Evolutionary conservation across 805 yeast species (phyloP), one percentile per base, ranked within the genome.

Genomic region (Lachancea waltii): DNA sequence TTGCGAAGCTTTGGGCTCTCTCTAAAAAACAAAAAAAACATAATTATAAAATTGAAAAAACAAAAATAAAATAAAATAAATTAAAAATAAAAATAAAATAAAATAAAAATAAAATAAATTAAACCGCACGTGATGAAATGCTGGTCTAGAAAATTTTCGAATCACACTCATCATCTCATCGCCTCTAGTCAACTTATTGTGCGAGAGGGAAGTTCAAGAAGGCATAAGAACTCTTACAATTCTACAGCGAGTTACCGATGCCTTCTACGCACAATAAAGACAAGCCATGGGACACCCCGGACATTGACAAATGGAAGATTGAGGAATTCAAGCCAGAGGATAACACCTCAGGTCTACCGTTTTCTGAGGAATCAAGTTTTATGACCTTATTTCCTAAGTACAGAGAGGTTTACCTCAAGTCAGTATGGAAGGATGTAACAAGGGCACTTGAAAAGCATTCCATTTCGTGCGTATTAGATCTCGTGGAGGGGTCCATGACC

Each of bases 251-350:
- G 22, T 8, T 13, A 23, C 26, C 13, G 7, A 23, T 90, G 98
- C 86, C 82, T 17, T 85, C 96, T 2, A 85, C 95, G 33, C 89
- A 90, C 62, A 85, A 92, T 62, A 81, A 79, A 56, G 97, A 92
- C 53, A 90, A 90, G 63, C 97, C 97, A 37, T 89, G 97, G 97
- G 97, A 89, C 58, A 89, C 95, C 8, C 85, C 83, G 15, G 96
- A 87, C 50, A 79, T 89, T 41, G 95, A 89, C 60, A 89, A 90
- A 60, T 90, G 98, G 98, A 69, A 73, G 50, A 69, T 78, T 24
- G 95, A 85, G 24, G 94, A 86, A 41, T 92, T 92, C 69, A 81
- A 73, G 49, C 85, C 86, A 2, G 95, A 86, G 51, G 95, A 92
- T 57, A 85, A 87, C 56, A 79, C 77, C 5, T 76, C 89, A 8